Evolutionary conservation across 441 rosid genomes (phyloP), one percentile per base, ranked within the genome.

Genomic region (Eruca vesicaria): DNA sequence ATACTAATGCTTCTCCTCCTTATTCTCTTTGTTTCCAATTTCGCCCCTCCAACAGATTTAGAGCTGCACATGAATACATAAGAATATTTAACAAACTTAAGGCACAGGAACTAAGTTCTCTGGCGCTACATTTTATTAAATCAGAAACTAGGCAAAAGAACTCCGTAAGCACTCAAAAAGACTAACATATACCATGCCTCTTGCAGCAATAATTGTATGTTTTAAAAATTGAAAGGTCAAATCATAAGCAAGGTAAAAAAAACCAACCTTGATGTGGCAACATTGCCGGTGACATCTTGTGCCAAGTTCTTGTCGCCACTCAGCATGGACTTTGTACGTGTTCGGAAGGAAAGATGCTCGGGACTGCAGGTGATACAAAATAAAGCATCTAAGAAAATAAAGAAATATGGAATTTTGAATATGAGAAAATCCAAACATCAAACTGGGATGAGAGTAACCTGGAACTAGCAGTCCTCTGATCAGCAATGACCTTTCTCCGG

Each of bases 1-100:
- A 97, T 91, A 80, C 99, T 97, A 68, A 90, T 88, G 90, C 99
- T 97, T 85, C 99, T 88, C 85, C 99, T 92, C 82, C 99, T 88
- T 75, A 87, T 71, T 79, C 98, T 94, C 80, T 90, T 94, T 69
- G 91, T 83, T 78, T 92, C 99, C 70, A 86, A 75, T 66, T 86
- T 86, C 45, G 97, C 84, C 63, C 97, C 88, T 61, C 97, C 99
- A 75, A 82, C 98, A 75, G 98, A 94, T 81, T 90, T 91, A 84
- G 71, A 78, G 83, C 87, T 85, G 82, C 69, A 68, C 74, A 63
- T 45, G 62, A 74, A 76, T 59, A 67, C 63, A 78, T 74, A 36
- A 68, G 68, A 61, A 71, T 55, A 16, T 43, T 48, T n/a, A 41
- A 68, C 65, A 53, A 55, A 72, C 18, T 66, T 41, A 29, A 72